Conservation (phyloP, 2,329 filamentous ascomycete genomes). For the Hymenoscyphus fructigenus region DNA sequence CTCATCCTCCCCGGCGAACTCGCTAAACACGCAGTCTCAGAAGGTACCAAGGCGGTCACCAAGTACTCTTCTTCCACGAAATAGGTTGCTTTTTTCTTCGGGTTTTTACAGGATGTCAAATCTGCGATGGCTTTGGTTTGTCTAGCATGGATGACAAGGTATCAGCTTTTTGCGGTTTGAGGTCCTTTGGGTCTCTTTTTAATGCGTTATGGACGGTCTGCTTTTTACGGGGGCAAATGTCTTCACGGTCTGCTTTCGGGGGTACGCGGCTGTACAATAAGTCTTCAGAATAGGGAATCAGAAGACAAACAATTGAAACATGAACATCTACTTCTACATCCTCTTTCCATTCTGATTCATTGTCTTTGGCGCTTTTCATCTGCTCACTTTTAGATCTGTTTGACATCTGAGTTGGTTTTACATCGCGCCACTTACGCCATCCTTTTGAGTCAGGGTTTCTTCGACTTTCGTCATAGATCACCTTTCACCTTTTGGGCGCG, state of each 20-base stretch:
- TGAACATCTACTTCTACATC: slow-evolving; percentile 24
- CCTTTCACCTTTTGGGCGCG: no score
- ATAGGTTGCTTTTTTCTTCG: slow-evolving; percentile 62
- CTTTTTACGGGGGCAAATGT: slow-evolving; percentile 63
- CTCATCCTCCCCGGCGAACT: slow-evolving; percentile 98
- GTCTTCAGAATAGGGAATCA: slow-evolving; percentile 38
- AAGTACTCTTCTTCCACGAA: slow-evolving; percentile 99
- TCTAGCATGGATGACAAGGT: slow-evolving; percentile 33
- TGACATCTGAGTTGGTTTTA: neutral
- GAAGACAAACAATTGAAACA: slow-evolving; percentile 35
- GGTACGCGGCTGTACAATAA: slow-evolving; percentile 74
- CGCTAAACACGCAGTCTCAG: slow-evolving; percentile 98
- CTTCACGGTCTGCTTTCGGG: slow-evolving; percentile 65
- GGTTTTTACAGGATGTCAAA: slow-evolving; percentile 58
- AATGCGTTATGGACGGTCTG: slow-evolving; percentile 75
- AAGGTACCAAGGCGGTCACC: slow-evolving; percentile 99
- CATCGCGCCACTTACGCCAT: no score
- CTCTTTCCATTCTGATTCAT: neutral
- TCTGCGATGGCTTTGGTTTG: slow-evolving; percentile 50
- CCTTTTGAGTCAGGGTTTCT: neutral
- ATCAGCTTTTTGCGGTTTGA: slow-evolving; percentile 30
- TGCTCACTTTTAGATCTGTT: neutral
- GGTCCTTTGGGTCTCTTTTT: slow-evolving; percentile 44
- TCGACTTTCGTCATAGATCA: no score
- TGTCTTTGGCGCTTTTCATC: neutral